Conservation (phyloP, 305 asterid species). For the Plantago lanceolata region DNA sequence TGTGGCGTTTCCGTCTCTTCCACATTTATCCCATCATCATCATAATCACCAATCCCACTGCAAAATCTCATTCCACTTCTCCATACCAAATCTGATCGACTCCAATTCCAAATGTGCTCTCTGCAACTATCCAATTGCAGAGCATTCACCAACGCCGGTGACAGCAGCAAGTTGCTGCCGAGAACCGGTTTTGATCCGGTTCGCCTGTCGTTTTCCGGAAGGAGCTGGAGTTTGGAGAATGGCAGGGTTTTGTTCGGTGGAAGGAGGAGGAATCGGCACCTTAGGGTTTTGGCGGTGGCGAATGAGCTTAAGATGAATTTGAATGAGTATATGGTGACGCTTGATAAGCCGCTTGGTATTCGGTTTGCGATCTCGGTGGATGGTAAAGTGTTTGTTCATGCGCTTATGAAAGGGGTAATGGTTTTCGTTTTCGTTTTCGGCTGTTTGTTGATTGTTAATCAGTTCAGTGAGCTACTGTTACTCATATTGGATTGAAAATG, state of each 20-base stretch:
- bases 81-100: neutral
- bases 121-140: constrained; percentile 47
- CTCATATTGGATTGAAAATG: too few species aligned
- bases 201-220: constrained; percentile 45
- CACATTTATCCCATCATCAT: constrained; percentile 33
- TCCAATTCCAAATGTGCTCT: constrained; percentile 38
- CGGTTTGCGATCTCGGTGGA: constrained; percentile 85
- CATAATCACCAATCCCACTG: constrained; percentile 36
- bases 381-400: constrained; percentile 78
- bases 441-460: too few species aligned
- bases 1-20: constrained; percentile 43
- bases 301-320: constrained; percentile 61
- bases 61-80: neutral
- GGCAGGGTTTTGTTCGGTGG: constrained; percentile 14
- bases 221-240: constrained; percentile 28
- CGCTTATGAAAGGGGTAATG: constrained; percentile 85
- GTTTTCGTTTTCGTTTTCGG: neutral
- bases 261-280: constrained; percentile 11
- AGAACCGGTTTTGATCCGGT: constrained; percentile 17
- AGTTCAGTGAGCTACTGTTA: too few species aligned
- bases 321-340: constrained; percentile 82
- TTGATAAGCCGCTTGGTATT: constrained; percentile 84
- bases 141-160: constrained; percentile 27
- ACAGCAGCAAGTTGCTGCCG: constrained; percentile 15
- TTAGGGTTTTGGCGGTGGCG: constrained; percentile 38